These are phyloP conservation scores for Aureobasidium uvarum DNA, from an alignment of 2,329 filamentous ascomycete genomes.

Conservation along the genomic window DNA sequence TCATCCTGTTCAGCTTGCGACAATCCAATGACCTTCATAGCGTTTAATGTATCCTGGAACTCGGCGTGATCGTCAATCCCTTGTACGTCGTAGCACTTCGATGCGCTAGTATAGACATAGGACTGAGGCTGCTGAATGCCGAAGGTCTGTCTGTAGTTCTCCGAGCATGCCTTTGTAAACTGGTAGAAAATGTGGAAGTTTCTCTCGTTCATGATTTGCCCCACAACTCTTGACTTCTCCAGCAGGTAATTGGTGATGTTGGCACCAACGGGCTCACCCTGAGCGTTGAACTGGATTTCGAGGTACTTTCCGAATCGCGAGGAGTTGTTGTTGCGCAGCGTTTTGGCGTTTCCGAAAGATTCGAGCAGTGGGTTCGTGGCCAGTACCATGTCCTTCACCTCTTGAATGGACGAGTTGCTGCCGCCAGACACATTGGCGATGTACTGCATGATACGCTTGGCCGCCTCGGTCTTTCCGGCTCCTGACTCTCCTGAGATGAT, in stretches of 20 bases:
- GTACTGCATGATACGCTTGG: conserved; percentile 99
- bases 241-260: conserved; percentile 98
- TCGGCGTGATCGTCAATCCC: conserved; percentile 91
- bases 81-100: conserved; percentile 90
- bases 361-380: conserved; percentile 96
- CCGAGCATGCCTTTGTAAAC: conserved; percentile 91
- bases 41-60: conserved; percentile 84
- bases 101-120: conserved; percentile 89
- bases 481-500: conserved; percentile 99
- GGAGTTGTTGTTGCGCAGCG: conserved; percentile 96
- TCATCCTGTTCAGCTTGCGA: conserved; percentile 86
- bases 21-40: conserved; percentile 93
- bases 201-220: conserved; percentile 90
- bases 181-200: conserved; percentile 99
- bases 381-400: conserved; percentile 99
- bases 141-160: conserved; percentile 80
- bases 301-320: conserved; percentile 98
- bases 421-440: conserved; percentile 96
- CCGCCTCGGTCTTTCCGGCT: conserved; percentile 96
- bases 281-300: conserved; percentile 90
- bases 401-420: conserved; percentile 78
- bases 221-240: conserved; percentile 92
- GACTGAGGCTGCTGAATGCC: conserved; percentile 89
- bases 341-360: conserved; percentile 98
- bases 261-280: conserved; percentile 89